Evolutionary conservation across 1,284 basidiomycete species (phyloP).

Genomic region (Malassezia dermatis): DNA sequence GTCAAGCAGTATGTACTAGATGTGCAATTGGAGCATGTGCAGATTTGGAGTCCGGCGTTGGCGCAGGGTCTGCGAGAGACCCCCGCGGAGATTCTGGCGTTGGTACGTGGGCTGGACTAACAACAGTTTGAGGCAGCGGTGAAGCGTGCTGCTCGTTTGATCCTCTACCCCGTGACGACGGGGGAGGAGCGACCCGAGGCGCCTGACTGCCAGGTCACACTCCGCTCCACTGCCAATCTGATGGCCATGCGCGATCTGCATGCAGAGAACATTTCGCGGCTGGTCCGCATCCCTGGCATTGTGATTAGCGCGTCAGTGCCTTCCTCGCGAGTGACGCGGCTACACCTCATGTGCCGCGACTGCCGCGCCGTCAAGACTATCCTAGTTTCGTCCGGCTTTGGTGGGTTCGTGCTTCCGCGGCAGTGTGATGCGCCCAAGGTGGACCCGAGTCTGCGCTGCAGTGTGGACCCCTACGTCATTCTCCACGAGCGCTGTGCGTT

Average conservation of each 20-base stretch:
- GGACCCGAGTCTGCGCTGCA: conserved; percentile 62
- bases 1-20: conserved; percentile 84
- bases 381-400: conserved; percentile 66
- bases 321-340: conserved; percentile 79
- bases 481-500: conserved; percentile 89
- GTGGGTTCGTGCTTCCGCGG: conserved; percentile 56
- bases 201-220: conserved; percentile 77
- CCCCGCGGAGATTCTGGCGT: conserved; percentile 77
- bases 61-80: conserved; percentile 79
- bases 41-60: conserved; percentile 83
- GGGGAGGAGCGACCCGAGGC: conserved; percentile 30
- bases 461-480: conserved; percentile 89
- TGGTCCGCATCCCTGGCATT: conserved; percentile 93
- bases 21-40: conserved; percentile 79
- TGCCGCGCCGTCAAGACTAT: conserved; percentile 69
- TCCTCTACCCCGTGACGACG: conserved; percentile 39
- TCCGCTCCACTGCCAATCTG: conserved; percentile 73
- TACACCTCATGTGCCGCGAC: conserved; percentile 83
- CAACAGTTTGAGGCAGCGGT: conserved; percentile 37
- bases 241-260: conserved; percentile 74
- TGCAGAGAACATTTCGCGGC: conserved; percentile 84
- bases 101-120: conserved; percentile 54
- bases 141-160: conserved; percentile 38
- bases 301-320: conserved; percentile 93
- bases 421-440: conserved; percentile 38